Conservation (phyloP, 495 filamentous ascomycete species). For the Trichocladium uniseriatum region DNA sequence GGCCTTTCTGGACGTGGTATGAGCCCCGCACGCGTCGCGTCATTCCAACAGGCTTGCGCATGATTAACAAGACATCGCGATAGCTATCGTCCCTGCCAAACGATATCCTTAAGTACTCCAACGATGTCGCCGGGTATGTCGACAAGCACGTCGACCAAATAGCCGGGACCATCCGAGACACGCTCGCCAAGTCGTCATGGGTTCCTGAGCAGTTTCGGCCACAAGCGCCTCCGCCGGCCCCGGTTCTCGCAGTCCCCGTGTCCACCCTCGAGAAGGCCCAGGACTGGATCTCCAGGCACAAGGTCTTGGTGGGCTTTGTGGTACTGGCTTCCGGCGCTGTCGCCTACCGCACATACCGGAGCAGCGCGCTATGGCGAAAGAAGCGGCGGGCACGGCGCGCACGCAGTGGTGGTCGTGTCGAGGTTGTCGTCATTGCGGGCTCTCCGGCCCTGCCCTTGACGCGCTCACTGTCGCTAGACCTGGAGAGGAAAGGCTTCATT, state of each 20-base stretch:
- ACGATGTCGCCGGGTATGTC: conserved; percentile 60
- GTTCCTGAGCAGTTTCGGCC: conserved; percentile 59
- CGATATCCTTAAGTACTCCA: conserved; percentile 42
- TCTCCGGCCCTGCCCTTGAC: conserved; percentile 72
- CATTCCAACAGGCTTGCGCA: neutral
- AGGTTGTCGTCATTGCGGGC: conserved; percentile 85
- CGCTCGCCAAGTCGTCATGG: conserved; percentile 56
- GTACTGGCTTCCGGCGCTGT: conserved; percentile 60
- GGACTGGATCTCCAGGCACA: conserved; percentile 61
- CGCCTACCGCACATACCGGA: conserved; percentile 55
- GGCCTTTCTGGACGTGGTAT: conserved; percentile 52
- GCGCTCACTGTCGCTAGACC: conserved; percentile 66
- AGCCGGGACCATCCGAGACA: conserved; percentile 52
- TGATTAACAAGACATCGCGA: neutral
- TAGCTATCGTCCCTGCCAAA: conserved; percentile 61
- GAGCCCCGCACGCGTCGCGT: conserved; percentile 12
- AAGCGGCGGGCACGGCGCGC: conserved; percentile 67
- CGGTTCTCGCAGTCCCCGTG: conserved; percentile 26
- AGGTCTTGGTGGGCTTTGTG: conserved; percentile 57
- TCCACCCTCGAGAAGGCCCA: conserved; percentile 30
- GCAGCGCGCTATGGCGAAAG: conserved; percentile 48
- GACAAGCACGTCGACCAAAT: conserved; percentile 66
- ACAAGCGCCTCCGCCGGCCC: conserved; percentile 39
- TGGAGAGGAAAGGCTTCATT: conserved; percentile 88
- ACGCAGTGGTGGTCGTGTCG: conserved; percentile 73